These are phyloP conservation scores for Gleditsia sinensis DNA, from an alignment of 306 rosid genomes.

Conservation along the genomic window DNA sequence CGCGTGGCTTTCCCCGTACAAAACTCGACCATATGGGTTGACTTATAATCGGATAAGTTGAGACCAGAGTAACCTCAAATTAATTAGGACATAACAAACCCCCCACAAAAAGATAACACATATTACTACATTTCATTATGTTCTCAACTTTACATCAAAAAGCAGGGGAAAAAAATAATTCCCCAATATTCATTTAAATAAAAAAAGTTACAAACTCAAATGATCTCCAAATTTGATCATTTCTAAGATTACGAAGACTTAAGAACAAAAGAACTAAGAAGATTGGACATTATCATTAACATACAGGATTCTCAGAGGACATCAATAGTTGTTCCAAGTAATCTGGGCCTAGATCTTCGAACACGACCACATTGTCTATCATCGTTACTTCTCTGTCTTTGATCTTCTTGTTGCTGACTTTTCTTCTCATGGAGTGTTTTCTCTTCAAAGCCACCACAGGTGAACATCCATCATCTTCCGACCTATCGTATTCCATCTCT, in stretches of 20 bases:
- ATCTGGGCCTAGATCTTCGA: conserved; percentile 89
- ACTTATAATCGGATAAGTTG: conserved; percentile 33
- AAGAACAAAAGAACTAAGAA: conserved; percentile 22
- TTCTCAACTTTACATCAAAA: conserved; percentile 31
- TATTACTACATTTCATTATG: conserved; percentile 31
- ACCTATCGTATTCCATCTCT: conserved; percentile 54
- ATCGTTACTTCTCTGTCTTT: conserved; percentile 47
- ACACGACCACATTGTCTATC: conserved; percentile 70
- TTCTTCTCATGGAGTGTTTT: conserved; percentile 81
- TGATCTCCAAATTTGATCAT: conserved; percentile 40
- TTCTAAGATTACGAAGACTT: conserved; percentile 24
- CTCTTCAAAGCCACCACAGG: conserved; percentile 90
- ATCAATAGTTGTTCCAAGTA: conserved; percentile 82
- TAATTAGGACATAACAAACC: conserved; percentile 18
- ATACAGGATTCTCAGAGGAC: conserved; percentile 46
- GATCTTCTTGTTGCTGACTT: conserved; percentile 50
- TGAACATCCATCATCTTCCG: conserved; percentile 68
- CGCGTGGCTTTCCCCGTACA: conserved; percentile 36
- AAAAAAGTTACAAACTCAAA: conserved; percentile 27
- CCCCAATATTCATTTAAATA: background rate
- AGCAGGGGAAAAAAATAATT: background rate
- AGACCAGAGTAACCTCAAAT: conserved; percentile 31
- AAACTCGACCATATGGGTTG: conserved; percentile 43
- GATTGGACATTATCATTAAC: background rate
- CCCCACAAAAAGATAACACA: conserved; percentile 19